These are phyloP conservation scores for Cryptococcus sp. DNA, from an alignment of 1,284 basidiomycete species.

Conservation along the genomic window DNA sequence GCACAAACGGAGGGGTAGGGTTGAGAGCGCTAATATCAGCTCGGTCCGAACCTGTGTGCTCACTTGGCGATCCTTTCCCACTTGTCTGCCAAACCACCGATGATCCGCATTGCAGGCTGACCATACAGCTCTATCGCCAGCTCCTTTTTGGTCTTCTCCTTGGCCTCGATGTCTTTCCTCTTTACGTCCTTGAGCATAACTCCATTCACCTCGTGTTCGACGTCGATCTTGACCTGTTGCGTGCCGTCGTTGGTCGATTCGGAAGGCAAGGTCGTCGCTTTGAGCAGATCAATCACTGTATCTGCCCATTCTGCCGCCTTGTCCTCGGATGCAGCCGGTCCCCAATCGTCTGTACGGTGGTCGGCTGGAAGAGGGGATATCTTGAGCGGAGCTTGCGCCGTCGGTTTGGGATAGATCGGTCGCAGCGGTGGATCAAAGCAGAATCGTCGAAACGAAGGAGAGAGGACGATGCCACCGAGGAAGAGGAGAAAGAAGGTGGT, in stretches of 20 bases:
- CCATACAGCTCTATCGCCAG: constrained; percentile 17
- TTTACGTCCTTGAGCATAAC: constrained; percentile 9
- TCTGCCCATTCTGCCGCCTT: constrained; percentile 14
- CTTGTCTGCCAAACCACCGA: constrained; percentile 26
- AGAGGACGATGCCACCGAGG: constrained; percentile 17
- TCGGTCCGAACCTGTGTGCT: constrained; percentile 2
- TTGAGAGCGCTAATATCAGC: constrained; percentile 16
- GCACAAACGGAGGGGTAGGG: constrained; percentile 13
- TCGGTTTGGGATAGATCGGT: not conserved
- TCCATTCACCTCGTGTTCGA: constrained; percentile 8
- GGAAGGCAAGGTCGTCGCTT: not conserved
- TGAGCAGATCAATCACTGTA: not conserved
- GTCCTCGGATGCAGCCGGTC: constrained; percentile 11
- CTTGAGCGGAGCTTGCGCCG: not conserved
- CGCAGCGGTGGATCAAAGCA: constrained; percentile 12
- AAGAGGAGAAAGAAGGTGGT: constrained; percentile 18
- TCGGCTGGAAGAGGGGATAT: not conserved
- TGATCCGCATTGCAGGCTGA: constrained; percentile 20
- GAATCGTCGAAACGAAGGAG: constrained; percentile 14
- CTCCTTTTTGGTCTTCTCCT: constrained; percentile 12
- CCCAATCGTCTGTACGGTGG: not conserved
- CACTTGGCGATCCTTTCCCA: constrained; percentile 33
- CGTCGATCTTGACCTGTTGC: constrained; percentile 5
- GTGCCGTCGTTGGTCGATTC: not conserved
- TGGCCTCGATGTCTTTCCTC: constrained; percentile 4